Evolutionary conservation across 208 protist genomes (phyloP).

Genomic region (Trypanosoma vivax): DNA sequence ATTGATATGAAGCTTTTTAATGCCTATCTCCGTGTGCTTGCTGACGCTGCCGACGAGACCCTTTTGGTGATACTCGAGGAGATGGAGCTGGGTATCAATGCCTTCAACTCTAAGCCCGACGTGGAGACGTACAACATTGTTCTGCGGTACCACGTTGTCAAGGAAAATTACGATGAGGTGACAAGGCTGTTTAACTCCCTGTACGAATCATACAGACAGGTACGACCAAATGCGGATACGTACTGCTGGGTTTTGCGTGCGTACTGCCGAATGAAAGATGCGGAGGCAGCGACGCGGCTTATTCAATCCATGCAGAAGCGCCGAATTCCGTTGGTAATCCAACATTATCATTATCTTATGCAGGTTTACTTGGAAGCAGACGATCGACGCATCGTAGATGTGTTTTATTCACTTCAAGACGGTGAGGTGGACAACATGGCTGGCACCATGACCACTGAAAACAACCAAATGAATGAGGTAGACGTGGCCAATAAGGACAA

Average conservation of each 20-base stretch:
- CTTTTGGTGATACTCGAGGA: slow-evolving; percentile 47
- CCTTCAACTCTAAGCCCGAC: slow-evolving; percentile 49
- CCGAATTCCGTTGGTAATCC: slow-evolving; percentile 16
- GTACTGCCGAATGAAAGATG: slow-evolving; percentile 23
- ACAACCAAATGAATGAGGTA: too few species aligned
- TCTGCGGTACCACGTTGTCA: slow-evolving; percentile 32
- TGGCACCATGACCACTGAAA: too few species aligned
- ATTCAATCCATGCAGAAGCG: slow-evolving; percentile 26
- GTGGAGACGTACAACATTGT: slow-evolving; percentile 72
- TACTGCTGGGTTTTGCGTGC: slow-evolving; percentile 65
- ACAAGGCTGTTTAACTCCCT: slow-evolving; percentile 19
- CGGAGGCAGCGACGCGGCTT: slow-evolving; percentile 22
- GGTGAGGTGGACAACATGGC: too few species aligned
- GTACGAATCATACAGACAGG: slow-evolving; percentile 28
- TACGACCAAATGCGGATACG: slow-evolving; percentile 53
- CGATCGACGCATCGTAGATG: slow-evolving; percentile 33
- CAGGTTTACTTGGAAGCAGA: slow-evolving; percentile 32
- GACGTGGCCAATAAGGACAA: too few species aligned
- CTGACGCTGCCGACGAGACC: slow-evolving; percentile 34
- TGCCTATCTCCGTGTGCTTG: slow-evolving; percentile 65
- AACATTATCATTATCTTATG: slow-evolving; percentile 53
- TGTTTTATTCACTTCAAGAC: slow-evolving; percentile 44
- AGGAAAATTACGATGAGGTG: slow-evolving; percentile 18
- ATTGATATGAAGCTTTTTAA: slow-evolving; percentile 68
- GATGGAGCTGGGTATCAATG: slow-evolving; percentile 65